Conservation (phyloP, 768 basidiomycete species). For the Lactarius akahatsu region DNA sequence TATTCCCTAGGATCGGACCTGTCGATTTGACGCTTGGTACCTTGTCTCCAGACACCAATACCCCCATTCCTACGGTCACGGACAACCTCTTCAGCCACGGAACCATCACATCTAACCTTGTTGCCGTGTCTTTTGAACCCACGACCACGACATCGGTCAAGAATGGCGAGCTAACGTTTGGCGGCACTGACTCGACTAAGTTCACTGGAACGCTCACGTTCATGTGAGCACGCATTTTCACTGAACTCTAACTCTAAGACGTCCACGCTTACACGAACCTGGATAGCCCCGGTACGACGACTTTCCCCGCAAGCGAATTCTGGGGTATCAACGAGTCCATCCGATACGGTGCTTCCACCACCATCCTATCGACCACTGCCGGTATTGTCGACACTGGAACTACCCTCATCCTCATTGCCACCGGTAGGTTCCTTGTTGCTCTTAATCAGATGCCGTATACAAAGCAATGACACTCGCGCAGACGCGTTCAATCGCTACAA, state of each 20-base stretch:
- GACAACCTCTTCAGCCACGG: conserved; percentile 39
- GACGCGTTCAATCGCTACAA: conserved; percentile 37
- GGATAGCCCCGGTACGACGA: conserved; percentile 35
- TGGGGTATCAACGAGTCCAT: conserved; percentile 41
- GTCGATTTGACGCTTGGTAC: conserved; percentile 49
- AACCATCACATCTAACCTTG: conserved; percentile 31
- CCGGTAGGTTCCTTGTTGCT: conserved; percentile 30
- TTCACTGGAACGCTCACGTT: conserved; percentile 37
- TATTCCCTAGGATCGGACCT: conserved; percentile 55
- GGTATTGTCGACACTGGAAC: conserved; percentile 43
- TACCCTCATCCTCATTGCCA: conserved; percentile 36
- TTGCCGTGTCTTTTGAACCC: conserved; percentile 39
- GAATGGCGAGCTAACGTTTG: conserved; percentile 42
- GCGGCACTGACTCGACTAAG: conserved; percentile 37
- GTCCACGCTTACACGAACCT: conserved; percentile 1
- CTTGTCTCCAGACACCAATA: conserved; percentile 29
- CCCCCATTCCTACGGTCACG: conserved; percentile 53
- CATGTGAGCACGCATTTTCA: conserved; percentile 28
- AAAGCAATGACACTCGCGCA: conserved; percentile 31
- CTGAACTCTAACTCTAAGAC: neutral
- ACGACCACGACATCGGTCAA: conserved; percentile 28
- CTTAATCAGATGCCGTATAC: conserved; percentile 23
- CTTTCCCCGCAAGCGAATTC: conserved; percentile 35
- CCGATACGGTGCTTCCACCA: conserved; percentile 31
- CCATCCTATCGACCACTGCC: conserved; percentile 33